Conservation (phyloP, 352 stramenopile species). For the Globisporangium solare region DNA sequence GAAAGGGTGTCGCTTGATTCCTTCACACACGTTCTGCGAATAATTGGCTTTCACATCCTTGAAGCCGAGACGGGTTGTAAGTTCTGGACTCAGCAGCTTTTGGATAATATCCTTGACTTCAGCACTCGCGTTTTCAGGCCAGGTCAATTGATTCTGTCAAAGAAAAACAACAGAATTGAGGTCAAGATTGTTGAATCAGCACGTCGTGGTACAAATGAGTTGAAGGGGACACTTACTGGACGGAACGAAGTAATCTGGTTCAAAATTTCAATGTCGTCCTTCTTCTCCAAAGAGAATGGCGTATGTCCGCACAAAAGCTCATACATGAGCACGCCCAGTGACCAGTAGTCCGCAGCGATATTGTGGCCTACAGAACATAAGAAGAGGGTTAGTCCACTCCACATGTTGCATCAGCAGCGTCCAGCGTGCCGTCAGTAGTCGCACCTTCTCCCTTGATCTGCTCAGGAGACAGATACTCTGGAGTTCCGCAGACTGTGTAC, state of each 20-base stretch:
- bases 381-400: not conserved
- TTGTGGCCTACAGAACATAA: slow-evolving; percentile 60
- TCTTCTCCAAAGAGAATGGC: slow-evolving; percentile 81
- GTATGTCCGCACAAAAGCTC: slow-evolving; percentile 88
- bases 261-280: slow-evolving; percentile 86
- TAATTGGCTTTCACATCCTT: slow-evolving; percentile 39
- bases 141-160: slow-evolving; percentile 47
- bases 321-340: slow-evolving; percentile 92
- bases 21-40: slow-evolving; percentile 45
- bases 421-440: not conserved
- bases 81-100: slow-evolving; percentile 54
- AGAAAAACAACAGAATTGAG: not conserved
- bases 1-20: slow-evolving; percentile 79
- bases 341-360: slow-evolving; percentile 90
- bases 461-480: slow-evolving; percentile 81
- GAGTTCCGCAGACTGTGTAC: slow-evolving; percentile 84
- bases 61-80: slow-evolving; percentile 50
- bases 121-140: slow-evolving; percentile 57
- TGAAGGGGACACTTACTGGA: slow-evolving; percentile 37
- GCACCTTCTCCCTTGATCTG: slow-evolving; percentile 84
- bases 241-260: slow-evolving; percentile 80
- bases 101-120: slow-evolving; percentile 73
- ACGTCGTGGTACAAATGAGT: too few species aligned
- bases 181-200: not conserved
- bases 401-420: not conserved